Evolutionary conservation across 2,329 filamentous ascomycete genomes (phyloP), one percentile per base, ranked within the genome.

Genomic region (Claviceps lovelessii): DNA sequence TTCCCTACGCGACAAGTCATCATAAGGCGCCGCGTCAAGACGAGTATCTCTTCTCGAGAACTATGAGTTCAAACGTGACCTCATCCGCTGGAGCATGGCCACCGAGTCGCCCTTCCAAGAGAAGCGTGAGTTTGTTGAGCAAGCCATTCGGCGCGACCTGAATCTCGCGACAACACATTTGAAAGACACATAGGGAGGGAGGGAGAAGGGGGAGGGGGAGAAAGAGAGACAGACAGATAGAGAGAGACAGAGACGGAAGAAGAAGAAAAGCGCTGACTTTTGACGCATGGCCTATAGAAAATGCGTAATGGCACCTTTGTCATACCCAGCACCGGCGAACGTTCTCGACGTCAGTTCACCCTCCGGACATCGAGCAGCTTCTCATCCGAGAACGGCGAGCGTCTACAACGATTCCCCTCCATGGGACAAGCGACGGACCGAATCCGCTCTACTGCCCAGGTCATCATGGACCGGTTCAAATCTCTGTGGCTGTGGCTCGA

Each of bases 301-400:
- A 76, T 94, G 58, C 84, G 86, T 61, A 86, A 91, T 66, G 88
- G 88, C 60, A 93, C 88, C 48, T 90, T 94, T 68, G 86, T 97
- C 61, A 79, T 95, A 54, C 90, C 91, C 8, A 76, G 79, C 56
- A 96, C 90, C 3, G 90, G 91, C 63, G 87, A 95, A 69, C 86
- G 90, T 59, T 80, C 89, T 49, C 85, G 83, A 64, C 86, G 86
- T 58, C 79, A 85, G 58, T 89, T 95, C 62, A 91, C 85, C 28
- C 75, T 95, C 33, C 84, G 85, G 62, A 75, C 78, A 54, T 70
- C 76, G 55, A 62, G 64, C 55, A 62, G 57, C 57, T 54, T 61
- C 31, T 52, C 57, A 7, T 55, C 64, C 46, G 61, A 67, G 65
- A 63, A 67, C 61, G 52, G 55, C 41, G 53, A 58, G 49, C 57